Percentiles rank a stretch among this genome's conserved stretches.
These are phyloP conservation scores for Martiniozyma abietophila DNA, from an alignment of 805 yeast genomes.

Conservation along the genomic window DNA sequence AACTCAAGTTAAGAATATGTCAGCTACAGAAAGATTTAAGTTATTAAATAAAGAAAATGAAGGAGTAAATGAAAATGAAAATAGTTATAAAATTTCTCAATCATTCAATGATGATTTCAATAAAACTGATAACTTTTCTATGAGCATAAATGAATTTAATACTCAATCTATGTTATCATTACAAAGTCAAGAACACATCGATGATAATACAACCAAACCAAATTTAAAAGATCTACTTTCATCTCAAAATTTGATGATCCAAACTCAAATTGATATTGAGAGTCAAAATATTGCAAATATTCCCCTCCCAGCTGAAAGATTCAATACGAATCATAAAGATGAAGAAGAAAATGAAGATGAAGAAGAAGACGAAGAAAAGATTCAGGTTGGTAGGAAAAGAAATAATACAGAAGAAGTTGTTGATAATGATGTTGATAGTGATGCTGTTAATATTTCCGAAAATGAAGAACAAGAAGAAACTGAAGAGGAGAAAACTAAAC, in stretches of 20 bases:
- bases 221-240: conserved; percentile 17
- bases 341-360: conserved; percentile 13
- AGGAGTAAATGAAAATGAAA: not conserved
- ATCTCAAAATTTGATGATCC: conserved; percentile 24
- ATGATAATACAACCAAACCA: not conserved
- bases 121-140: too few species aligned
- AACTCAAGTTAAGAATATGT: conserved; percentile 5
- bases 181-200: not conserved
- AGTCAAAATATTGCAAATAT: conserved; percentile 4
- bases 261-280: conserved; percentile 23
- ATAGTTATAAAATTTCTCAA: too few species aligned
- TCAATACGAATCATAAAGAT: conserved; percentile 1
- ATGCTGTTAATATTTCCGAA: conserved; percentile 6
- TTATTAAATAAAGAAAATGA: conserved; percentile 11
- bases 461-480: conserved; percentile 25
- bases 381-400: conserved; percentile 8
- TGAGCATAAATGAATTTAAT: too few species aligned
- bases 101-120: too few species aligned
- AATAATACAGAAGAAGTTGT: conserved; percentile 15
- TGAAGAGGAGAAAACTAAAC: conserved; percentile 30
- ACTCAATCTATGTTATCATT: too few species aligned
- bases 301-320: not conserved
- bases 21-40: conserved; percentile 12
- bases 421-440: conserved; percentile 21
- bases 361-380: conserved; percentile 18